Percentiles rank a stretch among this genome's conserved stretches.
These are phyloP conservation scores for Alloteropsis semialata DNA, from an alignment of 176 grass and related monocot species.

Conservation along the genomic window DNA sequence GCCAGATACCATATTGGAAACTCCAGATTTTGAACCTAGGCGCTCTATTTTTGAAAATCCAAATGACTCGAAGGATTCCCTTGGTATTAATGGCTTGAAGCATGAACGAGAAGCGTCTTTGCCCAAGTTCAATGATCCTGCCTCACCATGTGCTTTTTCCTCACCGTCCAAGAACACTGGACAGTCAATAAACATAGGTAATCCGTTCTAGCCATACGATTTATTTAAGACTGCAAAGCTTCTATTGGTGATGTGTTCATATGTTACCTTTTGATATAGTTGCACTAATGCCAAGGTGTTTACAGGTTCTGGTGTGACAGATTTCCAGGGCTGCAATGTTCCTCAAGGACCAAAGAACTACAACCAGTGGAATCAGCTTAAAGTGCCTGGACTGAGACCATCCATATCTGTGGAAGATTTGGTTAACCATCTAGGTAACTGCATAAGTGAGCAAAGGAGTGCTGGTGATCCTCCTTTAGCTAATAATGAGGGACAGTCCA, in stretches of 20 bases:
- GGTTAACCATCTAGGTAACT: constrained; percentile 45
- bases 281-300: neutral
- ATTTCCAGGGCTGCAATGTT: neutral
- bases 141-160: constrained; percentile 29
- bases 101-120: constrained; percentile 36
- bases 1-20: constrained; percentile 39
- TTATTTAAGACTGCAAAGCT: neutral
- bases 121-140: constrained; percentile 42
- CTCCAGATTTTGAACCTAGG: constrained; percentile 44
- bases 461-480: constrained; percentile 21
- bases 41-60: constrained; percentile 59
- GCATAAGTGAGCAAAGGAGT: constrained; percentile 39
- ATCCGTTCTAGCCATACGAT: neutral
- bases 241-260: neutral
- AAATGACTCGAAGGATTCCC: constrained; percentile 25
- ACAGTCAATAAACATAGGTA: constrained; percentile 56
- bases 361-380: constrained; percentile 30
- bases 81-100: constrained; percentile 24
- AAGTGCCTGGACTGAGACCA: constrained; percentile 25
- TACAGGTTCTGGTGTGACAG: neutral
- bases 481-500: constrained; percentile 15
- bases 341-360: constrained; percentile 26
- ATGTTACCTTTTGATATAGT: neutral
- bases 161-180: constrained; percentile 29
- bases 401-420: constrained; percentile 63